Evolutionary conservation across 306 rosid genomes (phyloP).

Genomic region (Myrica gale): DNA sequence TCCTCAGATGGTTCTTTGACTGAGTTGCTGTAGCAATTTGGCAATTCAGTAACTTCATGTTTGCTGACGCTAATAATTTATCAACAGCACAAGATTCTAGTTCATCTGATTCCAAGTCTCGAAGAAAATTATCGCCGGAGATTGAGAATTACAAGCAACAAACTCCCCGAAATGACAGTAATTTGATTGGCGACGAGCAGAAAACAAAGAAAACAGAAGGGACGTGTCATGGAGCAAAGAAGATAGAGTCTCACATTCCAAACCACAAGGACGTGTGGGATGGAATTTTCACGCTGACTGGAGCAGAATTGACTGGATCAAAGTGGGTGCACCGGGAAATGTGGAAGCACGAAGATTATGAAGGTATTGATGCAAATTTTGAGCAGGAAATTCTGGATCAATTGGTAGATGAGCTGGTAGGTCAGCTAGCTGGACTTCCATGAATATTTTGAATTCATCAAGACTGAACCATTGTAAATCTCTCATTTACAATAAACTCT

Average conservation of each 20-base stretch:
- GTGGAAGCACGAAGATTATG: slow-evolving; percentile 37
- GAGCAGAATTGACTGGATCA: slow-evolving; percentile 47
- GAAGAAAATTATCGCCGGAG: slow-evolving; percentile 62
- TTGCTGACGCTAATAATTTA: slow-evolving; percentile 10
- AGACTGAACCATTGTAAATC: slow-evolving; percentile 28
- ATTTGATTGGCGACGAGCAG: slow-evolving; percentile 43
- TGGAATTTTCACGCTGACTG: slow-evolving; percentile 51
- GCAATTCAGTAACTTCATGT: background rate
- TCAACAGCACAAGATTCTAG: slow-evolving; percentile 36
- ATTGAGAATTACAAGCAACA: slow-evolving; percentile 39
- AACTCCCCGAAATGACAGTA: slow-evolving; percentile 32
- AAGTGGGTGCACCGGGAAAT: slow-evolving; percentile 29
- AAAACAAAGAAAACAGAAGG: slow-evolving; percentile 27
- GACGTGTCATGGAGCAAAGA: slow-evolving; percentile 29
- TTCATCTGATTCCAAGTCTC: slow-evolving; percentile 32
- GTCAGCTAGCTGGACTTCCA: slow-evolving; percentile 39
- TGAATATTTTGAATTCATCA: slow-evolving; percentile 5
- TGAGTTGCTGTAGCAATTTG: background rate
- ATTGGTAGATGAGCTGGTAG: slow-evolving; percentile 60
- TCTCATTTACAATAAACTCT: slow-evolving; percentile 29
- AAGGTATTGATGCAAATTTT: slow-evolving; percentile 48
- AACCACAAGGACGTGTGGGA: slow-evolving; percentile 39
- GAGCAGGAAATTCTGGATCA: slow-evolving; percentile 49
- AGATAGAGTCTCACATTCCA: slow-evolving; percentile 28
- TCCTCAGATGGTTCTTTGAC: background rate